phyloP scores from a whole-genome alignment of 805 yeast species.

The Candida germanica region DNA sequence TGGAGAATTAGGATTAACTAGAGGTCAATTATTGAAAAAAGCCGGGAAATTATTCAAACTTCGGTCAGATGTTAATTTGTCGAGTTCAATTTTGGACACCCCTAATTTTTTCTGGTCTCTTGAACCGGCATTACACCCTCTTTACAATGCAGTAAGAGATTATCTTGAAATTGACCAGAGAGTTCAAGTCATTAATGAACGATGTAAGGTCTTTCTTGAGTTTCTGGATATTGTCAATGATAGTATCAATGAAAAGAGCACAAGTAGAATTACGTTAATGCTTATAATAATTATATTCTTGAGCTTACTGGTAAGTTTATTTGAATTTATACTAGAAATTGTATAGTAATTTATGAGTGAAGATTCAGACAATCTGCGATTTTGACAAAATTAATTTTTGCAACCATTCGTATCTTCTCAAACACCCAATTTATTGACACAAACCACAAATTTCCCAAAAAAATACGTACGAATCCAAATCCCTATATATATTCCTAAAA shows the following conservation, averaged over 20 bases:
- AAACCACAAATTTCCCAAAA: no score
- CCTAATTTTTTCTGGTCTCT: conserved; percentile 95
- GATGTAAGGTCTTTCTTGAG: conserved; percentile 91
- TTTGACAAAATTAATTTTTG: no score
- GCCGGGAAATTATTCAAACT: conserved; percentile 88
- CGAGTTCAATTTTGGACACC: conserved; percentile 87
- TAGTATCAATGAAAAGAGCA: conserved; percentile 88
- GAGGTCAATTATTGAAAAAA: conserved; percentile 81
- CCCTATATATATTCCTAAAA: background rate
- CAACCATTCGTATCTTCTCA: no score
- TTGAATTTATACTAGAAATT: conserved; percentile 63
- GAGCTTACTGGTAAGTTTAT: conserved; percentile 70
- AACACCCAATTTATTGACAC: no score
- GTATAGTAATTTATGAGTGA: conserved; percentile 1
- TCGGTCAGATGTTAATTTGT: conserved; percentile 88
- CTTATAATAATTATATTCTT: conserved; percentile 78
- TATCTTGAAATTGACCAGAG: conserved; percentile 93
- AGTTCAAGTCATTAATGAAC: conserved; percentile 87
- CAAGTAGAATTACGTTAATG: conserved; percentile 88
- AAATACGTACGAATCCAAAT: background rate
- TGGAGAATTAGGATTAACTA: conserved; percentile 78
- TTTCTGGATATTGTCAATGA: conserved; percentile 91
- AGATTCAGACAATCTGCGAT: no score
- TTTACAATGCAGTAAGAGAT: conserved; percentile 85
- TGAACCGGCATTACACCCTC: conserved; percentile 93